Evolutionary conservation across 495 filamentous ascomycete genomes (phyloP).

Genomic region (Penicillium crystallinum): DNA sequence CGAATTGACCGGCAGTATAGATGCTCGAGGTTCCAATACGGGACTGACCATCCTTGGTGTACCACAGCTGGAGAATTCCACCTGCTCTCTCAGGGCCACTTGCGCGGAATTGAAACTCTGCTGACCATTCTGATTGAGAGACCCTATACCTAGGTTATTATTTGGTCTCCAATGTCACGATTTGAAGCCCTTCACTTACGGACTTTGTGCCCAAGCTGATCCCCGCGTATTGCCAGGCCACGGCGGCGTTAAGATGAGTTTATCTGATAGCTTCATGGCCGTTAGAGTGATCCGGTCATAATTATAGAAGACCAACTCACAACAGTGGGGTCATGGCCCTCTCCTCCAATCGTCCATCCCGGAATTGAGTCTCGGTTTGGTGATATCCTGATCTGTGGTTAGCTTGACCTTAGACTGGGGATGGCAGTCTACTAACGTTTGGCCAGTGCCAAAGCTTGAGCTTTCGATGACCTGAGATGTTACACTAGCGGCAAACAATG

Average conservation of each 20-base stretch:
- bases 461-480: slow-evolving; percentile 59
- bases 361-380: slow-evolving; percentile 52
- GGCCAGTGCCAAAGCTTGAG: slow-evolving; percentile 72
- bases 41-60: slow-evolving; percentile 64
- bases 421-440: slow-evolving; percentile 44
- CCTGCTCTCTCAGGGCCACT: slow-evolving; percentile 78
- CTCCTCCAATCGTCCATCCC: slow-evolving; percentile 65
- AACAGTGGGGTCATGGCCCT: slow-evolving; percentile 63
- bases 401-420: slow-evolving; percentile 11
- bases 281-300: neutral
- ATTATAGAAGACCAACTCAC: slow-evolving; percentile 18
- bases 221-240: slow-evolving; percentile 81
- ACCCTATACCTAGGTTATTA: slow-evolving; percentile 27
- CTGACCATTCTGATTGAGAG: slow-evolving; percentile 62
- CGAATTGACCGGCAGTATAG: slow-evolving; percentile 76
- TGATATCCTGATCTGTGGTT: slow-evolving; percentile 46
- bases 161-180: neutral
- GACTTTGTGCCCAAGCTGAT: slow-evolving; percentile 70
- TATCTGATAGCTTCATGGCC: slow-evolving; percentile 66
- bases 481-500: slow-evolving; percentile 50
- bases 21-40: slow-evolving; percentile 66
- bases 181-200: slow-evolving; percentile 36
- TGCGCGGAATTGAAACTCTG: slow-evolving; percentile 81
- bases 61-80: slow-evolving; percentile 93
- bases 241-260: slow-evolving; percentile 85